A percentile compares a stretch with the other conserved stretches of the same genome.
Evolutionary conservation across 148 eudicot species (phyloP).

Genomic region (Cornus florida): DNA sequence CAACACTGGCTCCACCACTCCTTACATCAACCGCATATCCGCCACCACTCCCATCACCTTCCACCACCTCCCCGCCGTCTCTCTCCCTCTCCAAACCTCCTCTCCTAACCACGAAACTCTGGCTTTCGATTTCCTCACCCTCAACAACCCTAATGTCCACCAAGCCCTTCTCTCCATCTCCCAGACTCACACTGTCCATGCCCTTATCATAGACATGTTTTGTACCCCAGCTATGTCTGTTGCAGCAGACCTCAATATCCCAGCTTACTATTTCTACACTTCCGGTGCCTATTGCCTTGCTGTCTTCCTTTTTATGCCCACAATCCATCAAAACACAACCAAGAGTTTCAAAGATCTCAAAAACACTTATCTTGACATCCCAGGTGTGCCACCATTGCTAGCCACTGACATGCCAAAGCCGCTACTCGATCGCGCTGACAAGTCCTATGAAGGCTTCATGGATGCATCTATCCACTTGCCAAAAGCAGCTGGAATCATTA

Average conservation of each 20-base stretch:
- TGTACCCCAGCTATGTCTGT: constrained; percentile 31
- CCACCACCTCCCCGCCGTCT: constrained; percentile 33
- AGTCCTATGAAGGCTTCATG: constrained; percentile 20
- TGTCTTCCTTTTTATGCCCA: constrained; percentile 29
- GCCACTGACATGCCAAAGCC: constrained; percentile 26
- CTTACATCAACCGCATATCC: constrained; percentile 14
- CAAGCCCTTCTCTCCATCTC: constrained; percentile 31
- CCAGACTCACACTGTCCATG: constrained; percentile 7
- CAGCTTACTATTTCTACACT: constrained; percentile 38
- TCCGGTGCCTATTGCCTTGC: constrained; percentile 28
- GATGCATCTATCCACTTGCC: constrained; percentile 6
- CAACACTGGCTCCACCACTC: constrained; percentile 21
- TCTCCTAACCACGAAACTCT: constrained; percentile 15
- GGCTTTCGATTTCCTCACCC: constrained; percentile 23
- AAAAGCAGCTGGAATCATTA: constrained; percentile 36
- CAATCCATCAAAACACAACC: constrained; percentile 16
- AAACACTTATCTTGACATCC: constrained; percentile 17
- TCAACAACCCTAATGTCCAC: constrained; percentile 25
- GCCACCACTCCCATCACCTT: constrained; percentile 27
- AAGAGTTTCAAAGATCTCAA: constrained; percentile 19
- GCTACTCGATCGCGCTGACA: constrained; percentile 16
- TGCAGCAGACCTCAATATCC: constrained; percentile 22
- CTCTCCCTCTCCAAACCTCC: constrained; percentile 22
- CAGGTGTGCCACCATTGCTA: constrained; percentile 37
- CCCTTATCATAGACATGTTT: constrained; percentile 41